Conservation (phyloP, 495 filamentous ascomycete species). For the Penicillium tannophilum region DNA sequence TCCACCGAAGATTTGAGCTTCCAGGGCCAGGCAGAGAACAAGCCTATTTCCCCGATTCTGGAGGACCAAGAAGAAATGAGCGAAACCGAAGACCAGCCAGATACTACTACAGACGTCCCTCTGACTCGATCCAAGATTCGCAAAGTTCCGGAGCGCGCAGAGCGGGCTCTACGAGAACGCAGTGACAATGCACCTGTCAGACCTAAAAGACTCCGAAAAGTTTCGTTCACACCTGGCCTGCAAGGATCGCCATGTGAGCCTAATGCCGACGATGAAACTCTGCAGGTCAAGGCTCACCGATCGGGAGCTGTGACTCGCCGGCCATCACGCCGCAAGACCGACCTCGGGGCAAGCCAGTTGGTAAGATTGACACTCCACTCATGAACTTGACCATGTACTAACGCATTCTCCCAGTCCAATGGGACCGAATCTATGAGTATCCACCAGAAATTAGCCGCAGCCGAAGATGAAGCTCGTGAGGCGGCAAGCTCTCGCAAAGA, state of each 20-base stretch:
- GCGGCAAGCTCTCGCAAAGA: conserved; percentile 44
- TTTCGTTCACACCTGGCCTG: conserved; percentile 45
- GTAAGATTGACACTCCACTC: conserved; percentile 6
- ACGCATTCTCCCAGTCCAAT: conserved; percentile 20
- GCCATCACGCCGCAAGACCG: conserved; percentile 35
- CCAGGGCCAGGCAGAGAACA: conserved; percentile 38
- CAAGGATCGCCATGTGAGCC: conserved; percentile 39
- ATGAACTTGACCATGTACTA: conserved; percentile 7
- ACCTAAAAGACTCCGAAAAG: conserved; percentile 42
- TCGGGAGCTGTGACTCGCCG: conserved; percentile 40
- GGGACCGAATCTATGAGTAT: conserved; percentile 34
- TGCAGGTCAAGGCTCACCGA: conserved; percentile 41
- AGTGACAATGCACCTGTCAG: conserved; percentile 43
- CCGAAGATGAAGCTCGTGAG: conserved; percentile 48
- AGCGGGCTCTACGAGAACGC: conserved; percentile 44
- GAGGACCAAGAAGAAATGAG: conserved; percentile 51
- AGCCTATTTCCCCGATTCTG: conserved; percentile 52
- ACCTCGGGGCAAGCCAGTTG: conserved; percentile 38
- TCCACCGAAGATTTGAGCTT: conserved; percentile 45
- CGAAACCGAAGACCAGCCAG: conserved; percentile 30
- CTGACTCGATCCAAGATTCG: conserved; percentile 24
- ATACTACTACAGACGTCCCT: conserved; percentile 7
- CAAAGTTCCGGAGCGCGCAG: conserved; percentile 30
- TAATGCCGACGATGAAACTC: conserved; percentile 35
- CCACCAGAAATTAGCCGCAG: conserved; percentile 48